Conservation (phyloP, 768 basidiomycete genomes). For the Lyophyllum atratum region DNA sequence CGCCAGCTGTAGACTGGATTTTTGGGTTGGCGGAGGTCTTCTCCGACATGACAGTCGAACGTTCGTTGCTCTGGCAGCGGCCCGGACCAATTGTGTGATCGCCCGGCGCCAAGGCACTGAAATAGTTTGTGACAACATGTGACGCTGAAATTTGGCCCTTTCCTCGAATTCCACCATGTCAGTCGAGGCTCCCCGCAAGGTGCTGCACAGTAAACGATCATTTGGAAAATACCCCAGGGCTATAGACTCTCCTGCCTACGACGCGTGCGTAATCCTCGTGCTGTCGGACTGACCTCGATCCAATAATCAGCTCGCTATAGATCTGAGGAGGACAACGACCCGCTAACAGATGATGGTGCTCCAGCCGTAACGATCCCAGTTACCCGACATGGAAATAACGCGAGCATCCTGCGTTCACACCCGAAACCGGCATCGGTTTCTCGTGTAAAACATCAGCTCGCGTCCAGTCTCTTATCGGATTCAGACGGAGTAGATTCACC, state of each 20-base stretch:
- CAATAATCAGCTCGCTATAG: conserved; percentile 37
- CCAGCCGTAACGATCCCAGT: conserved; percentile 52
- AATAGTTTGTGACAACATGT: conserved; percentile 13
- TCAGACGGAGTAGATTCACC: conserved; percentile 81
- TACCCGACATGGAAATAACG: conserved; percentile 26
- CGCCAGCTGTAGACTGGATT: neutral
- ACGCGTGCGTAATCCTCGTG: conserved; percentile 45
- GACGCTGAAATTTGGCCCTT: conserved; percentile 15
- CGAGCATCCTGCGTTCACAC: conserved; percentile 29
- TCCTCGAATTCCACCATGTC: conserved; percentile 21
- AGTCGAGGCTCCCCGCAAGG: conserved; percentile 33
- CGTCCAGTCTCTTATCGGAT: conserved; percentile 58
- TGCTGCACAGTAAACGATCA: conserved; percentile 61
- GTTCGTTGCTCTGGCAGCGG: conserved; percentile 3
- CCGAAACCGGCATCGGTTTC: conserved; percentile 27
- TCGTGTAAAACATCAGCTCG: conserved; percentile 53
- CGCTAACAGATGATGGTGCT: conserved; percentile 73
- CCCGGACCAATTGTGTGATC: neutral
- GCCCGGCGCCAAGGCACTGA: neutral
- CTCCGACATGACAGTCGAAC: conserved; percentile 15
- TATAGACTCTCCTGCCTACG: conserved; percentile 75
- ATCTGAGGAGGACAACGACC: conserved; percentile 89
- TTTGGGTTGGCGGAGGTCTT: conserved; percentile 1
- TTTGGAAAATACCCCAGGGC: conserved; percentile 68
- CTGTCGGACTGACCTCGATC: neutral